A percentile compares a stretch with the other conserved stretches of the same genome.
These are phyloP conservation scores for Suillus subluteus DNA, from an alignment of 768 basidiomycete species.

Conservation along the genomic window DNA sequence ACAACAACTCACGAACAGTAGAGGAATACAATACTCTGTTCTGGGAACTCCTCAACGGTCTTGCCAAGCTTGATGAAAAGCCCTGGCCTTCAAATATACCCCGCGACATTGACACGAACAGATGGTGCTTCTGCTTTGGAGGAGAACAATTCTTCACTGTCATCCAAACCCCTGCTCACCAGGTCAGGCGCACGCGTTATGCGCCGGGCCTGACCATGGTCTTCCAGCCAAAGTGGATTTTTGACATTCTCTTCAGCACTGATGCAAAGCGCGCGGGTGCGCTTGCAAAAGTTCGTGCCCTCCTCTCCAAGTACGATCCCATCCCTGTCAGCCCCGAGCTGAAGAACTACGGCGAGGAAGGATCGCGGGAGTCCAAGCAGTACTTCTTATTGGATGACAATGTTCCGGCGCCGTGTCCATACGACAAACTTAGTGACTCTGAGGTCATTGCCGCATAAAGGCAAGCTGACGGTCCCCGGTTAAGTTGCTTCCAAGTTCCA, in stretches of 20 bases:
- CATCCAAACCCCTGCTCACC: conserved; percentile 26
- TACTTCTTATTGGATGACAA: conserved; percentile 28
- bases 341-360: conserved; percentile 26
- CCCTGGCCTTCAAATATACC: conserved; percentile 21
- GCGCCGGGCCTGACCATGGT: conserved; percentile 25
- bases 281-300: conserved; percentile 21
- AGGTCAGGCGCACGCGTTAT: conserved; percentile 26
- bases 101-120: conserved; percentile 26
- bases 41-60: conserved; percentile 25
- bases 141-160: conserved; percentile 26
- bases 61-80: conserved; percentile 21
- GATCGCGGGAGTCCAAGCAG: conserved; percentile 25
- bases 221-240: conserved; percentile 29
- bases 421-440: conserved; percentile 15
- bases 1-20: conserved; percentile 12
- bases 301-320: conserved; percentile 24
- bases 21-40: conserved; percentile 25
- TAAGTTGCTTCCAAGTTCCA: not conserved
- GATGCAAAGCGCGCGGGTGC: conserved; percentile 24
- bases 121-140: conserved; percentile 27
- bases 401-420: conserved; percentile 24
- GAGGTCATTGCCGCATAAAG: conserved; percentile 12
- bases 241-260: conserved; percentile 25
- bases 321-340: conserved; percentile 26
- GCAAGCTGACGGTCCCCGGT: not conserved